Conservation (phyloP, 441 rosid species). For the Brassica hybrid region DNA sequence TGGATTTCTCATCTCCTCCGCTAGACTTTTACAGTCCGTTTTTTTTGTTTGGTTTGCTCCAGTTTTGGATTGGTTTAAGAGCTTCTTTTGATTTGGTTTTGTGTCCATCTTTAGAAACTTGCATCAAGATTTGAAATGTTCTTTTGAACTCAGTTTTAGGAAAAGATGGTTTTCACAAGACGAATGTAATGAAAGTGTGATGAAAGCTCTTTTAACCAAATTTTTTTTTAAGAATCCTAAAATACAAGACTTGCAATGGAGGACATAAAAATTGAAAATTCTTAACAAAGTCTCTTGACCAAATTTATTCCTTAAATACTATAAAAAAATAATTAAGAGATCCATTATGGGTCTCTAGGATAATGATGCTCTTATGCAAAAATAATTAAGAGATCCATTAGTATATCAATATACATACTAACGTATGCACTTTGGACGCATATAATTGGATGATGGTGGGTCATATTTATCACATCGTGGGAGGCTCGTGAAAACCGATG, state of each 20-base stretch:
- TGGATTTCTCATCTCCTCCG: conserved; percentile 53
- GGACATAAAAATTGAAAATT: not conserved
- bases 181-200: not conserved
- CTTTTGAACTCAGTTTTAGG: not conserved
- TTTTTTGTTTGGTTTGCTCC: too few species aligned
- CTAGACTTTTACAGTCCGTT: not conserved
- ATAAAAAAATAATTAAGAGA: too few species aligned
- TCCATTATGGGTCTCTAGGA: too few species aligned
- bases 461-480: too few species aligned
- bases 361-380: too few species aligned
- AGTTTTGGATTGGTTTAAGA: not conserved
- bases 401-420: too few species aligned
- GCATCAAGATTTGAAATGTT: not conserved
- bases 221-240: not conserved
- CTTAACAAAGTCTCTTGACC: too few species aligned
- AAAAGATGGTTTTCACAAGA: not conserved
- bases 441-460: too few species aligned
- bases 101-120: not conserved
- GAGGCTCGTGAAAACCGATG: too few species aligned
- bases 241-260: not conserved
- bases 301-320: too few species aligned
- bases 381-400: too few species aligned
- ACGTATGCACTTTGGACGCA: too few species aligned
- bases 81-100: not conserved
- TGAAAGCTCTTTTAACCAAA: not conserved